Evolutionary conservation across 1,284 basidiomycete genomes (phyloP).

Genomic region (Clitocybe nebularis): DNA sequence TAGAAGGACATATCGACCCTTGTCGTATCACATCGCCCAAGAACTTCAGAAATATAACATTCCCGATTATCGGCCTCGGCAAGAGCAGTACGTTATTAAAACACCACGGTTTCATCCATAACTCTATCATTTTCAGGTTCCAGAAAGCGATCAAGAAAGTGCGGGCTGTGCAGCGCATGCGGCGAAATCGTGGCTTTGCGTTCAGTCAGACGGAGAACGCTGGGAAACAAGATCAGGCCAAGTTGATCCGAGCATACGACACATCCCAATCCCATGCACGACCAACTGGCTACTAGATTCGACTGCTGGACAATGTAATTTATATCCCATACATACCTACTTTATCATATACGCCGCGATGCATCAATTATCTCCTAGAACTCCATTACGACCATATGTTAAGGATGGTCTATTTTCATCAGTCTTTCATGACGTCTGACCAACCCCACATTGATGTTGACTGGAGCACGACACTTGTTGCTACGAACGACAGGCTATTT

Average conservation of each 20-base stretch:
- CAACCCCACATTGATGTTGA: no score
- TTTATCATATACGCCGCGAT: background rate
- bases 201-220: slow-evolving; percentile 92
- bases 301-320: slow-evolving; percentile 16
- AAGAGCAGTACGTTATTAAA: slow-evolving; percentile 80
- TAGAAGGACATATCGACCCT: slow-evolving; percentile 85
- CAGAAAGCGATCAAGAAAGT: slow-evolving; percentile 99
- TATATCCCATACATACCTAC: slow-evolving; percentile 16
- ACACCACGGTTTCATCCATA: no score
- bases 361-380: no score
- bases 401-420: no score
- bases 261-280: slow-evolving; percentile 71
- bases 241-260: slow-evolving; percentile 87
- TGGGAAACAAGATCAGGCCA: slow-evolving; percentile 80
- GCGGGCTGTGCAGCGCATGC: slow-evolving; percentile 91
- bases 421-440: no score
- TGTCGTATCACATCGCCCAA: slow-evolving; percentile 95
- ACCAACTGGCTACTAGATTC: slow-evolving; percentile 65
- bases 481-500: no score
- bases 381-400: no score
- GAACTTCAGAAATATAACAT: slow-evolving; percentile 97
- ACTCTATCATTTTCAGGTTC: slow-evolving; percentile 67
- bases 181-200: slow-evolving; percentile 90
- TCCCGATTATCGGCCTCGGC: slow-evolving; percentile 93
- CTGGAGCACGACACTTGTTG: no score